Evolutionary conservation across 2,329 filamentous ascomycete species (phyloP), one percentile per base, ranked within the genome.

Genomic region (Teratosphaeria pseudoeucalypti): DNA sequence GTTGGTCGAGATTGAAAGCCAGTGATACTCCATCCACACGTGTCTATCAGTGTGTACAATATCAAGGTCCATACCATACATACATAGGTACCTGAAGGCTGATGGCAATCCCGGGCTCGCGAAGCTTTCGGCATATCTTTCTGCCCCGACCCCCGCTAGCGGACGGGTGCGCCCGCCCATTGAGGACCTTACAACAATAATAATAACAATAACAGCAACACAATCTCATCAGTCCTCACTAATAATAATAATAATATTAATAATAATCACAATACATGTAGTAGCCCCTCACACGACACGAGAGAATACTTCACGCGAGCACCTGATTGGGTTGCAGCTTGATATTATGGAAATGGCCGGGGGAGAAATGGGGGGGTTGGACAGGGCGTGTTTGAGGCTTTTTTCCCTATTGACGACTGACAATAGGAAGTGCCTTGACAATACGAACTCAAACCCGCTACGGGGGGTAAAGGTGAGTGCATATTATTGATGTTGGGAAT

Each of bases 401-500:
- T n/a, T 19, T 23, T 23, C 23, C 23, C 23, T 49, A 49, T 49
- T 49, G 43, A 49, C 23, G 19, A 10, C 52, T 23, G 52, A 54
- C 52, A 54, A 54, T 54, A 54, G 52, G 52, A 54, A 54, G 26
- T 54, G 27, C 32, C 7, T 12, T 26, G 52, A 54, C 52, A 54
- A 54, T 54, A 54, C 52, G 9, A 32, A 56, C 11, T 39, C 32
- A 43, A 56, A 10, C 6, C 19, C 16, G 10, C 23, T 27, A 55
- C 23, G 23, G 23, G 23, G 23, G 29, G 29, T 29, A 2, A 29
- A 29, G 29, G 26, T 6, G 34, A 34, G 47, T 43, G 55, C 54
- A 55, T 57, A 37, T 19, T 57, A 57, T 57, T 57, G 55, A 57
- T 57, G 39, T n/a, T 27, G 26, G 14, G 27, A 52, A 43, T 49